Percentiles rank a stretch among this genome's conserved stretches.
Evolutionary conservation across 2,329 filamentous ascomycete species (phyloP).

Genomic region (Thelonectria olida): DNA sequence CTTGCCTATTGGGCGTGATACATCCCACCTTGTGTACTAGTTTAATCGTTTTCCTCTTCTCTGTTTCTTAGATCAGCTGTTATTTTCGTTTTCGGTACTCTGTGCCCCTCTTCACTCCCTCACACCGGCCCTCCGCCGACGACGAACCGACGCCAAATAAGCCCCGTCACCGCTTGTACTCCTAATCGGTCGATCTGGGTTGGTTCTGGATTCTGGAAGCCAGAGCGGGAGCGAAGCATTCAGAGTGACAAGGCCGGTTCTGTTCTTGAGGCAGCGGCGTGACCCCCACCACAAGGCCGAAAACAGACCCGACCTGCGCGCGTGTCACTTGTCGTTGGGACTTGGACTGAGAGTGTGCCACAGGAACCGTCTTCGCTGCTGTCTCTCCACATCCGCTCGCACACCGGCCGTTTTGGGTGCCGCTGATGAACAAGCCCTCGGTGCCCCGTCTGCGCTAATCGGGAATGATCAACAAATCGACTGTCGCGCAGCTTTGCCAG

Average conservation of each 20-base stretch:
- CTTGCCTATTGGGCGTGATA: background rate
- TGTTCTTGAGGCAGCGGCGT: background rate
- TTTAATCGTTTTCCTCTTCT: background rate
- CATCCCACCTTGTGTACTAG: background rate
- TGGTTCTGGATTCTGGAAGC: conserved; percentile 13
- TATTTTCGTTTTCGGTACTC: conserved; percentile 6
- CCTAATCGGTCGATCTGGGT: conserved; percentile 12
- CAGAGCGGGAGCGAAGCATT: background rate
- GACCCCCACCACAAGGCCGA: background rate
- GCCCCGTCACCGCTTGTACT: conserved; percentile 12
- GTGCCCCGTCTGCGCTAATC: conserved; percentile 19
- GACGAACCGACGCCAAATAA: conserved; percentile 9
- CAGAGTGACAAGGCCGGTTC: background rate
- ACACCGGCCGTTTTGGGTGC: conserved; percentile 22
- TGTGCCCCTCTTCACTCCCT: background rate
- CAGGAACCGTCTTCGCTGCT: too few relatives aligned
- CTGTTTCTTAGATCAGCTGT: conserved; percentile 6
- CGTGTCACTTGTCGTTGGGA: too few relatives aligned
- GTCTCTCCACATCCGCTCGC: conserved; percentile 4
- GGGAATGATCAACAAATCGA: conserved; percentile 38
- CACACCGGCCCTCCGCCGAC: conserved; percentile 5
- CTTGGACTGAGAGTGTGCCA: too few relatives aligned
- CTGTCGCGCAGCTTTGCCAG: conserved; percentile 33
- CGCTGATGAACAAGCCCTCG: conserved; percentile 10
- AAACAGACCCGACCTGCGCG: conserved; percentile 9